Evolutionary conservation across 129 eudicot genomes (phyloP), one percentile per base, ranked within the genome.

Genomic region (Flaveria brownii): DNA sequence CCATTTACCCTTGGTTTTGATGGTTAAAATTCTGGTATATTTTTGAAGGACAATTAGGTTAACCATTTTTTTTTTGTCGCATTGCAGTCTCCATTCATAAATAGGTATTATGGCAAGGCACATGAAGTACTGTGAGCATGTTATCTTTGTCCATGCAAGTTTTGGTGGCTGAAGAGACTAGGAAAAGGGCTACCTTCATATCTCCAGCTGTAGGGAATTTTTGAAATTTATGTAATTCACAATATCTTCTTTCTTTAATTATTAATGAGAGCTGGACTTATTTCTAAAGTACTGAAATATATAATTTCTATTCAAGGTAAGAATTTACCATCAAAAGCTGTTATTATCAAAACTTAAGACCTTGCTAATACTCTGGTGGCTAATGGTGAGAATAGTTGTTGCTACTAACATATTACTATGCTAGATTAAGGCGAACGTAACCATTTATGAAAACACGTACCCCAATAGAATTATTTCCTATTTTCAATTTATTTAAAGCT

Each of bases 31-130:
- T 10, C 12, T 41, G 22, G 15, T 9, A 0, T 59, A 5, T 36
- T 36, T 57, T 57, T 59, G 39, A 60, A 12, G 30, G 30, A 60
- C 10, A 26, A 62, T 42, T 52, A 52, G 76, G 62, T 16, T 69
- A 73, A 73, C 51, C 43, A 54, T 30, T 20, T 15, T 12, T 57
- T 45, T 16, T 30, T 26, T 49, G 47, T 71, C 57, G 43, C 12
- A 45, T 70, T 87, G 87, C 93, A 93, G 98, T 82, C 92, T 72
- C 78, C 87, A 15, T 93, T 86, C 80, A 93, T 93, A 62, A 92
- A 92, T 71, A 80, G 98, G 75, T 92, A 92, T 73, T 92, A 92
- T 36, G 92, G 98, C 68, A 90, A 92, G 83, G 94, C 98, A 7
- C 89, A 92, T 74, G 66, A 77, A 81, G 87, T 92, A 49, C 16